Evolutionary conservation across 441 rosid species (phyloP).

Genomic region (Populus hybrid): DNA sequence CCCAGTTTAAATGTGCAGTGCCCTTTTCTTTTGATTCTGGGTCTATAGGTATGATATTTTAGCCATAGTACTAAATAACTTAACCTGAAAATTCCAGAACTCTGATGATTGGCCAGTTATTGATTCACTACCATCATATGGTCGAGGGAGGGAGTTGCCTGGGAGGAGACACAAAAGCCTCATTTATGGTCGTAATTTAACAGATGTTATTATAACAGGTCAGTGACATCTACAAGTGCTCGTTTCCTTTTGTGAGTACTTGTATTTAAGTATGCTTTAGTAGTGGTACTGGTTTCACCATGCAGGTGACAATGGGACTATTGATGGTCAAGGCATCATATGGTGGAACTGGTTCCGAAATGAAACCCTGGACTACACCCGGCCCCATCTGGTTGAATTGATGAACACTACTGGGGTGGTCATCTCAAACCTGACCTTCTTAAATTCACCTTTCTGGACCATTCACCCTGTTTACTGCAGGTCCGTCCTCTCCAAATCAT

Average conservation of each 20-base stretch:
- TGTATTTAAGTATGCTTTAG: constrained; percentile 9
- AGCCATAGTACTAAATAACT: constrained; percentile 13
- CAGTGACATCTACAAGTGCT: constrained; percentile 23
- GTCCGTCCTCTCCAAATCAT: constrained; percentile 36
- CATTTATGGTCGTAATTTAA: constrained; percentile 80
- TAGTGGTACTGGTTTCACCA: constrained; percentile 19
- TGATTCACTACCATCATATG: constrained; percentile 95
- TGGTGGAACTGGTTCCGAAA: constrained; percentile 90
- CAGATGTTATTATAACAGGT: constrained; percentile 95
- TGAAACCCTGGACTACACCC: constrained; percentile 70
- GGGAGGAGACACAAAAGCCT: constrained; percentile 91
- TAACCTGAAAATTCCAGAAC: constrained; percentile 45
- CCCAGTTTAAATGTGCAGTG: constrained; percentile 5
- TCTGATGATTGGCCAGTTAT: constrained; percentile 88
- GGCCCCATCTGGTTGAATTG: constrained; percentile 95
- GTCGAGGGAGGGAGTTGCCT: constrained; percentile 92
- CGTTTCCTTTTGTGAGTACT: background rate
- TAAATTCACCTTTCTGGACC: constrained; percentile 96
- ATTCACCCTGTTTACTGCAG: constrained; percentile 99
- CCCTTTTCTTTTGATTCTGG: constrained; percentile 7
- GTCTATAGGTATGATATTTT: constrained; percentile 5
- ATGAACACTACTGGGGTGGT: constrained; percentile 74
- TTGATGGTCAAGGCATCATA: constrained; percentile 89
- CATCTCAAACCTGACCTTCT: constrained; percentile 86
- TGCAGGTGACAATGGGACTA: constrained; percentile 87